Percentiles rank a stretch among this genome's conserved stretches.
These are phyloP conservation scores for Talinum fruticosum DNA, from an alignment of 148 eudicot species.

Conservation along the genomic window DNA sequence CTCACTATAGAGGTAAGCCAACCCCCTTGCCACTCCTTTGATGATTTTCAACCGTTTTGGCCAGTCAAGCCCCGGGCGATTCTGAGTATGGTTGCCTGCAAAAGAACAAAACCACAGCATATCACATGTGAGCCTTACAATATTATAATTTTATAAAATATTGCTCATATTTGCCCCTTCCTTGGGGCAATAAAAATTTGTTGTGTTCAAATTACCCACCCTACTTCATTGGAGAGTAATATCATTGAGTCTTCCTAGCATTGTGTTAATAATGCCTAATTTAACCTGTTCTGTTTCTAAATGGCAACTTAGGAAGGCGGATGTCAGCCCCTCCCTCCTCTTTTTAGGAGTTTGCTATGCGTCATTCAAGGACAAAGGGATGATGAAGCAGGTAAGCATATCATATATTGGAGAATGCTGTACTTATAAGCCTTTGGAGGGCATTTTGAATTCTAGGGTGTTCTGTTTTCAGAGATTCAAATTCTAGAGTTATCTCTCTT, in stretches of 20 bases:
- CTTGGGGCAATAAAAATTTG: background rate
- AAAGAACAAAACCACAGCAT: constrained; percentile 6
- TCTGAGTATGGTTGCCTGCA: constrained; percentile 35
- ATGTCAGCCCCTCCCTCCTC: background rate
- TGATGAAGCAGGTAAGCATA: background rate
- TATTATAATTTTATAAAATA: background rate
- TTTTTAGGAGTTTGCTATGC: background rate
- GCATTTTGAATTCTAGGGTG: too few relatives aligned
- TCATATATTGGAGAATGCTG: too few relatives aligned
- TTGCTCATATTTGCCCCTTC: background rate
- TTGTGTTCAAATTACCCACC: background rate
- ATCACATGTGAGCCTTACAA: background rate
- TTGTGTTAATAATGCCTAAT: constrained; percentile 1
- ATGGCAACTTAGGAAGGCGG: background rate
- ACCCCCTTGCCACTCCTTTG: constrained; percentile 66
- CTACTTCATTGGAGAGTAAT: background rate
- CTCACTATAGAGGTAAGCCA: constrained; percentile 57
- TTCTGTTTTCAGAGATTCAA: too few relatives aligned
- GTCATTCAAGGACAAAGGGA: background rate
- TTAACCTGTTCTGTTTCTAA: background rate
- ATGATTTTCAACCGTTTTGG: constrained; percentile 53
- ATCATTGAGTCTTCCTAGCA: background rate
- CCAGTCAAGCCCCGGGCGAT: constrained; percentile 51
- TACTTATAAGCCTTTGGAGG: too few relatives aligned
- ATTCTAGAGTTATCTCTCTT: too few relatives aligned